Evolutionary conservation across 306 rosid genomes (phyloP), one percentile per base, ranked within the genome.

Genomic region (Cucumis melo): DNA sequence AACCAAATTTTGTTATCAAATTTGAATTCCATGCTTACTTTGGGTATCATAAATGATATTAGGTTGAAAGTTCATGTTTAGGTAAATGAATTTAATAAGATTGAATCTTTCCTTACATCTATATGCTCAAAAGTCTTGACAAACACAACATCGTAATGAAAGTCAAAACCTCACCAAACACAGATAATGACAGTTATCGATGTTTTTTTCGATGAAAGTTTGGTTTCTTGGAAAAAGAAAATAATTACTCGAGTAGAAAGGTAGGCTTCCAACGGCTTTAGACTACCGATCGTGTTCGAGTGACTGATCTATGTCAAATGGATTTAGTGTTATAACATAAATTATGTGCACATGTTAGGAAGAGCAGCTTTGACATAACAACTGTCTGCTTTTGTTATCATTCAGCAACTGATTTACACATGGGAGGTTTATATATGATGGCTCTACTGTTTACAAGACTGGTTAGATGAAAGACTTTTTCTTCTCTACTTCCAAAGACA

Each of bases 391-490:
- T 46, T 24, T 6, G 55, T 15, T 46, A 44, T n/a, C 32, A 20
- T 68, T 44, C 74, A 42, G 36, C 55, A 21, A 68, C 74, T 68
- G 55, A 42, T 68, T 68, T 70, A 71, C 15, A 48, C 21, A 46
- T 44, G 75, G 70, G 20, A 23, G 58, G 57, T 67, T 67, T 67
- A 67, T 67, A 67, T 41, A 71, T 50, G 23, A 23, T 46, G 58
- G 75, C 60, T 72, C n/a, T 39, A 21, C 74, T 68, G 59, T 72
- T 50, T 46, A 70, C 39, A 66, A 66, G 73, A 72, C 76, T 50
- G 32, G 57, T 46, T 71, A 46, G 59, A 50, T 46, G 9, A 27
- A 72, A 72, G 16, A 27, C 27, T 24, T 27, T 48, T 48, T 71
- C 75, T 15, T 14, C 15, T 71, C 36, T 24, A 71, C 75, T 15